Percentiles rank a stretch among this genome's conserved stretches.
Evolutionary conservation across 208 protist species (phyloP).

Genomic region (Phytomonas serpens): DNA sequence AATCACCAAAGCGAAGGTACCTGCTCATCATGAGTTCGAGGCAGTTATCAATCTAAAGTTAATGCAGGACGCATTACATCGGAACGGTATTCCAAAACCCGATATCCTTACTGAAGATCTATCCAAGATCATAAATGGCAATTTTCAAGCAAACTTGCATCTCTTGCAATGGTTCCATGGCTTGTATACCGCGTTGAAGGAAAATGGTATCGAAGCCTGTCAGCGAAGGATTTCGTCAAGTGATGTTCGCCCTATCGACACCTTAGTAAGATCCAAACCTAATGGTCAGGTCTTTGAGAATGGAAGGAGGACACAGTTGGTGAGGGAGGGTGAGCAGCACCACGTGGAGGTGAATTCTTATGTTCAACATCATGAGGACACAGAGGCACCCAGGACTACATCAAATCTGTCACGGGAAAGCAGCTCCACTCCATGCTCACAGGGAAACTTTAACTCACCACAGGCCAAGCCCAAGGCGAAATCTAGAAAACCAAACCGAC

Average conservation of each 20-base stretch:
- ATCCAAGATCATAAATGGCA: slow-evolving; percentile 89
- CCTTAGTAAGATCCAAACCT: background rate
- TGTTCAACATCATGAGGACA: background rate
- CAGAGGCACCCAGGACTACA: background rate
- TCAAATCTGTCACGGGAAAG: background rate
- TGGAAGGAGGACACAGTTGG: background rate
- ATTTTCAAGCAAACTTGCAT: slow-evolving; percentile 96
- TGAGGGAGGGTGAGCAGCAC: background rate
- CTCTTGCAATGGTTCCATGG: slow-evolving; percentile 96
- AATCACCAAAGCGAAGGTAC: slow-evolving; percentile 82
- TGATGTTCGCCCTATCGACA: background rate
- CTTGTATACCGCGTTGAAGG: slow-evolving; percentile 35
- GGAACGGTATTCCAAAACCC: slow-evolving; percentile 71
- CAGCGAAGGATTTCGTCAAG: slow-evolving; percentile 16
- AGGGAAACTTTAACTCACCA: background rate
- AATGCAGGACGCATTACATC: slow-evolving; percentile 88
- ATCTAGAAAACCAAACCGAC: background rate
- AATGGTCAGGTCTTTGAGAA: background rate
- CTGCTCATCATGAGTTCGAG: slow-evolving; percentile 91
- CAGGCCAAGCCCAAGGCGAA: background rate
- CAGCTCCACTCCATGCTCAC: background rate
- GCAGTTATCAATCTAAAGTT: slow-evolving; percentile 95
- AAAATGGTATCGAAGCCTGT: slow-evolving; percentile 25
- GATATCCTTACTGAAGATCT: slow-evolving; percentile 71
- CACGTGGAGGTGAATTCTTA: background rate